These are phyloP conservation scores for Hypoxylon sp. DNA, from an alignment of 2,329 filamentous ascomycete species.

Conservation along the genomic window DNA sequence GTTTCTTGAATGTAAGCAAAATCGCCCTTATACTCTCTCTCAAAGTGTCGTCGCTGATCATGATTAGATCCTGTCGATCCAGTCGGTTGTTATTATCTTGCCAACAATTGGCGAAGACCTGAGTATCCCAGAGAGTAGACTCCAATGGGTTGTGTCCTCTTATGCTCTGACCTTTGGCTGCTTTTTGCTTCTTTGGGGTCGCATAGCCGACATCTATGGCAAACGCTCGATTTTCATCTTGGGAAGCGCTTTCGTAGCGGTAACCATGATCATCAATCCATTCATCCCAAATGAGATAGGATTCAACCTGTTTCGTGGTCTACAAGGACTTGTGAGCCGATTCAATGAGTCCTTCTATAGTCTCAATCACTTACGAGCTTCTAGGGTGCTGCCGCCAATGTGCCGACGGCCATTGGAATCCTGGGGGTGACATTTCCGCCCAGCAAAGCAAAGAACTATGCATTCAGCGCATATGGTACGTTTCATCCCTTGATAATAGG, in stretches of 20 bases:
- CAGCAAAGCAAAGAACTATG: constrained; percentile 78
- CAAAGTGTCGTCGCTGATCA: constrained; percentile 31
- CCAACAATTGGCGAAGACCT: constrained; percentile 72
- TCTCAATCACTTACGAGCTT: constrained; percentile 5
- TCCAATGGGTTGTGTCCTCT: constrained; percentile 77
- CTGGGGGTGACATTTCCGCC: constrained; percentile 77
- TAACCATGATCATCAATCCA: constrained; percentile 71
- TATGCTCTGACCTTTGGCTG: constrained; percentile 77
- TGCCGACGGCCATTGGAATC: constrained; percentile 79
- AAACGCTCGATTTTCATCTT: constrained; percentile 75
- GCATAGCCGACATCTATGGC: constrained; percentile 76
- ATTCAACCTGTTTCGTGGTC: constrained; percentile 75
- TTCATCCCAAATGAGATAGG: constrained; percentile 77
- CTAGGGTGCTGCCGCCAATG: constrained; percentile 76
- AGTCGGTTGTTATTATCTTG: constrained; percentile 73
- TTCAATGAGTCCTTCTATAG: neutral
- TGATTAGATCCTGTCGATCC: constrained; percentile 67
- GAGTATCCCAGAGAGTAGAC: constrained; percentile 68
- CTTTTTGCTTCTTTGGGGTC: constrained; percentile 77
- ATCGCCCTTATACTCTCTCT: neutral
- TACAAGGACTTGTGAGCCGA: constrained; percentile 72
- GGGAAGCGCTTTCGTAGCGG: constrained; percentile 74
- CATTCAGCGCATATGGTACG: constrained; percentile 73
- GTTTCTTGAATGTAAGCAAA: constrained; percentile 66
- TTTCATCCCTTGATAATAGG: neutral